These are phyloP conservation scores for Xylariaceae sp. DNA, from an alignment of 2,329 filamentous ascomycete species.

Conservation along the genomic window DNA sequence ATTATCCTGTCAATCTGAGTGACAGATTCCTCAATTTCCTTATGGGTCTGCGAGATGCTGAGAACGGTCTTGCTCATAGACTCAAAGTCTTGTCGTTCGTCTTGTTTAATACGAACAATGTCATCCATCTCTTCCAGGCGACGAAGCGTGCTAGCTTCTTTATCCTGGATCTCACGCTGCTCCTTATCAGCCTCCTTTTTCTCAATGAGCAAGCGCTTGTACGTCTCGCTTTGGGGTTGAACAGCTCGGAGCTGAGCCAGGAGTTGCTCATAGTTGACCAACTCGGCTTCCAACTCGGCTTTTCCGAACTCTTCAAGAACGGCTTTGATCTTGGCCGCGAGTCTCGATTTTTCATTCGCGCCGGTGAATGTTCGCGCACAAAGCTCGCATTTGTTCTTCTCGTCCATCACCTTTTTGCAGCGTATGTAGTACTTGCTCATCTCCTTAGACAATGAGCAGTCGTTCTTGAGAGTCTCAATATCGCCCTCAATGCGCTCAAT, in stretches of 20 bases:
- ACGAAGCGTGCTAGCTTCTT: slow-evolving; percentile 55
- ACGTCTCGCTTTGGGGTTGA: slow-evolving; percentile 67
- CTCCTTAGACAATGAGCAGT: slow-evolving; percentile 63
- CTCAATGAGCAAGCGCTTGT: slow-evolving; percentile 63
- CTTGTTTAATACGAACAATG: slow-evolving; percentile 58
- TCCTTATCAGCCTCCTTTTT: slow-evolving; percentile 65
- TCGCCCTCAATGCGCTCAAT: slow-evolving; percentile 46
- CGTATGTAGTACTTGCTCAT: slow-evolving; percentile 66
- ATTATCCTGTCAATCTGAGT: slow-evolving; percentile 69
- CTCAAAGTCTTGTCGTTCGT: slow-evolving; percentile 66
- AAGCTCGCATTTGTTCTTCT: slow-evolving; percentile 68
- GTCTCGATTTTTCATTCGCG: slow-evolving; percentile 53
- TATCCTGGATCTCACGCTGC: slow-evolving; percentile 53
- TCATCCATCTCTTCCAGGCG: slow-evolving; percentile 64
- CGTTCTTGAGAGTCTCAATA: slow-evolving; percentile 58
- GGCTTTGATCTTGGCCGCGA: slow-evolving; percentile 62
- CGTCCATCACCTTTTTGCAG: slow-evolving; percentile 60
- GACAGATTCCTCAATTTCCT: slow-evolving; percentile 67
- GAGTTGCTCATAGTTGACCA: slow-evolving; percentile 46
- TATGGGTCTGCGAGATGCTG: slow-evolving; percentile 66
- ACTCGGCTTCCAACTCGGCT: slow-evolving; percentile 54
- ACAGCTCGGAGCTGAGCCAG: slow-evolving; percentile 58
- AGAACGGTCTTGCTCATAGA: slow-evolving; percentile 69
- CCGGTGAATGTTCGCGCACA: slow-evolving; percentile 68
- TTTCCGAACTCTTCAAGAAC: slow-evolving; percentile 58